Evolutionary conservation across 441 rosid genomes (phyloP), one percentile per base, ranked within the genome.

Genomic region (Arabidopsis lyrata): DNA sequence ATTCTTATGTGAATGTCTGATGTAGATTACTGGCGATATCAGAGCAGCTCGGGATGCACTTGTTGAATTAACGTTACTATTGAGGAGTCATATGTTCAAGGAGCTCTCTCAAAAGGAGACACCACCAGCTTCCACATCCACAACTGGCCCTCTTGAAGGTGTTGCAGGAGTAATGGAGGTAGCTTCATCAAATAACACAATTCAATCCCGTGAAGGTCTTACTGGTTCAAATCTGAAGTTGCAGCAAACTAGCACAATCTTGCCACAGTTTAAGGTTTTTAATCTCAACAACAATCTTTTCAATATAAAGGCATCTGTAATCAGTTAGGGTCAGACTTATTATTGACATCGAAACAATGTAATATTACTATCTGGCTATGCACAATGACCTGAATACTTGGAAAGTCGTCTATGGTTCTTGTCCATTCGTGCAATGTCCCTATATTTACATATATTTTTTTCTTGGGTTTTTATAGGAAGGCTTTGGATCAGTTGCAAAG

Each of bases 1-100:
- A 86, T 77, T 72, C 44, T 63, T 14, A 56, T 75, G 31, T 29
- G 31, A 29, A 29, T 29, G 18, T 60, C 53, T 20, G 31, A 4
- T 67, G 60, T 88, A 95, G 99, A 95, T 95, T 71, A 85, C 83
- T 66, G 99, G 99, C 24, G 99, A 95, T 76, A 91, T 95, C 72
- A 84, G 56, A 82, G 89, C 93, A 48, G 98, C 98, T 56, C 87
- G 99, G 50, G 83, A 86, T 60, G 99, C 98, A 70, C 98, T 95
- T 77, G 87, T 93, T 63, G 97, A 93, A 82, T 79, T 95, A 82
- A 93, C 99, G 1, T 85, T 88, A 42, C 81, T 83, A 62, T 63
- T 95, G 64, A 85, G 92, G 55, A 90, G 87, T 86, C 87, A 86
- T 70, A 72, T 91, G 49, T 93, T 82, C 74, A 86, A 84, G 78